These are phyloP conservation scores for Termitomyces sp. DNA, from an alignment of 1,284 basidiomycete species.

Conservation along the genomic window DNA sequence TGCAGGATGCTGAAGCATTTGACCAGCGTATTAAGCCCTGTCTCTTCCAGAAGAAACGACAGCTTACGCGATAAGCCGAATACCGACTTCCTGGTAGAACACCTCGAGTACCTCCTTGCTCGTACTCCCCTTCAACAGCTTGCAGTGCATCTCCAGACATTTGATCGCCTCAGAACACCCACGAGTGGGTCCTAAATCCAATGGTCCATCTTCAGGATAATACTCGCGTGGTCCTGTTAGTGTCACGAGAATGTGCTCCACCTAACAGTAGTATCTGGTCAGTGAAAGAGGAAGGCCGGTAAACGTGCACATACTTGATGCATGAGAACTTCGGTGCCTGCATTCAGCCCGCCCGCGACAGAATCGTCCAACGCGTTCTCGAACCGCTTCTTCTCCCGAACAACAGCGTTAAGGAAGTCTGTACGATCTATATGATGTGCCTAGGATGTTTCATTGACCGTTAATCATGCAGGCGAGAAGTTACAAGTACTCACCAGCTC, in stretches of 20 bases:
- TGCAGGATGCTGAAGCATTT: slow-evolving; percentile 66
- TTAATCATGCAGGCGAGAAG: not conserved
- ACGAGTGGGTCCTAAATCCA: slow-evolving; percentile 80
- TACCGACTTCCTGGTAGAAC: slow-evolving; percentile 95
- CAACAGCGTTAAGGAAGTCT: slow-evolving; percentile 91
- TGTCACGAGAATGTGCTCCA: slow-evolving; percentile 87
- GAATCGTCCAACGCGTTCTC: slow-evolving; percentile 89
- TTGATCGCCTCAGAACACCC: slow-evolving; percentile 85
- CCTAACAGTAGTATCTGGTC: slow-evolving; percentile 40
- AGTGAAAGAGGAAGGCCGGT: not conserved
- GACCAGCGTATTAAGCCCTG: not conserved
- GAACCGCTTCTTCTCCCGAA: slow-evolving; percentile 95
- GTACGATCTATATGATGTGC: slow-evolving; percentile 83
- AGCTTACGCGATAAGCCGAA: slow-evolving; percentile 80
- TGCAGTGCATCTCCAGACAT: slow-evolving; percentile 87
- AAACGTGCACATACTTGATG: slow-evolving; percentile 60
- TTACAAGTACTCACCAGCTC: slow-evolving; percentile 58
- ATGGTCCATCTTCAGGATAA: slow-evolving; percentile 72
- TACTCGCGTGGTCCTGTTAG: slow-evolving; percentile 86
- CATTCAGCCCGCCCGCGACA: slow-evolving; percentile 89
- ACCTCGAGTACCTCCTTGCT: slow-evolving; percentile 96
- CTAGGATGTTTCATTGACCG: slow-evolving; percentile 33
- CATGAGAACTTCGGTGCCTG: slow-evolving; percentile 95
- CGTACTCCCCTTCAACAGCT: slow-evolving; percentile 86
- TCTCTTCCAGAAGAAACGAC: not conserved